Base-by-base conservation (phyloP, 495 filamentous ascomycete genomes). In the Pyrenopolyporus hunteri region DNA sequence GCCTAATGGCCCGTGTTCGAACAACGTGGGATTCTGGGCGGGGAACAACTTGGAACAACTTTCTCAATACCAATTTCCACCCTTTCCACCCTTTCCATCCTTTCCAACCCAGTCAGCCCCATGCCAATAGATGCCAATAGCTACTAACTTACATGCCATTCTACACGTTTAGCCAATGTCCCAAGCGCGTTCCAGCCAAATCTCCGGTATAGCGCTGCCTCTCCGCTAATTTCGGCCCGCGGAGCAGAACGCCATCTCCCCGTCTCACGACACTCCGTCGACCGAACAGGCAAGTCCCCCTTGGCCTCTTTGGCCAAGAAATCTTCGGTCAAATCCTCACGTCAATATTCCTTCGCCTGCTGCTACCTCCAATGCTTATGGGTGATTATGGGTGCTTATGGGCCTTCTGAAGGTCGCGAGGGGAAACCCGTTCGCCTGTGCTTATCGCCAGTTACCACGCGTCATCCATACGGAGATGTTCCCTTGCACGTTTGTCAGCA, bases 191-290 rank as follows among this genome's bases (percentile, higher is more conserved):
- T 37, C 32, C 31, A 22, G 26, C 20, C 26, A 40, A n/a, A 13
- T 14, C n/a, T 37, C 19, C 37, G 7, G 9, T 28, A 33, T 19
- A 32, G 20, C 29, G 13, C 13, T 3, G 51, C 20, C 31, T 45
- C 28, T 28, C 47, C 59, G 59, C 59, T 57, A 52, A 63, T 57
- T 57, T 63, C 59, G 59, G 59, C 46, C 53, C 59, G 59, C 16
- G 9, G 31, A 63, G n/a, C 44, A 56, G 35, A 16, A 29, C 31
- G 13, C 14, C 50, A 13, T 19, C 8, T 31, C 22, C 36, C 45
- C 32, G 36, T 39, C 19, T 37, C 26, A 46, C 29, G 26, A 63
- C 10, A 63, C 59, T 63, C 59, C 59, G 59, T 57, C 16, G 47
- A 57, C 37, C 19, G 32, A 57, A 57, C 39, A 42, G 59, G 59